A percentile compares a stretch with the other conserved stretches of the same genome.
Evolutionary conservation across 208 protist genomes (phyloP).

Genomic region (Trypanosoma melophagium): DNA sequence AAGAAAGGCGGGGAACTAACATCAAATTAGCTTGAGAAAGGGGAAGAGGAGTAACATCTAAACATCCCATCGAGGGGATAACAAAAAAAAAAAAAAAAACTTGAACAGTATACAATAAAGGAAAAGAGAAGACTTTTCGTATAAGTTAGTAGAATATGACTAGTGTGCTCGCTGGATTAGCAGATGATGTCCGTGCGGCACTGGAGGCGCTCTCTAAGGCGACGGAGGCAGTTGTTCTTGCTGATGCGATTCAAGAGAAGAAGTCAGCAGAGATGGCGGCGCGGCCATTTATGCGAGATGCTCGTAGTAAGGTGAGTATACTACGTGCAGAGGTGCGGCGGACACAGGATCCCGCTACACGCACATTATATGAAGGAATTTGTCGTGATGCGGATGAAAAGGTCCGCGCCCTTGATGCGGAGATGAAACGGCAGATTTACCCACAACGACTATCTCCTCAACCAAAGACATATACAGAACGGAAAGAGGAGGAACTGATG

Average conservation of each 20-base stretch:
- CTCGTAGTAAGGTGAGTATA: constrained; percentile 55
- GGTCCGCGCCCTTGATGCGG: constrained; percentile 54
- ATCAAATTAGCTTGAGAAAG: background rate
- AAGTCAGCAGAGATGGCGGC: constrained; percentile 65
- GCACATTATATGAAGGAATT: constrained; percentile 51
- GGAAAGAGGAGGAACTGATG: constrained; percentile 68
- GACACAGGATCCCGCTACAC: constrained; percentile 43
- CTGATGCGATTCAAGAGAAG: constrained; percentile 52
- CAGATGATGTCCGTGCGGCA: constrained; percentile 41
- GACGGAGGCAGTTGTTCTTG: constrained; percentile 57
- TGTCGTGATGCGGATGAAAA: constrained; percentile 58
- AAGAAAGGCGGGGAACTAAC: too few species aligned
- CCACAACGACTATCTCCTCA: constrained; percentile 24
- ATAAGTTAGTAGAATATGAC: background rate
- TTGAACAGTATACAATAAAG: constrained; percentile 12
- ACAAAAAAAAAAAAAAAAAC: constrained; percentile 15
- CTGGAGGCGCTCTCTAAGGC: constrained; percentile 42
- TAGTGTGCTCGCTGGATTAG: constrained; percentile 4
- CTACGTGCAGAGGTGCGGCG: constrained; percentile 71
- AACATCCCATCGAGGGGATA: background rate
- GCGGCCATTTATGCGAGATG: constrained; percentile 63
- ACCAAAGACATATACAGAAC: constrained; percentile 57
- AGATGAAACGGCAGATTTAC: constrained; percentile 81
- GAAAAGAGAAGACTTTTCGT: background rate
- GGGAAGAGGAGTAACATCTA: background rate